Conservation (phyloP, 352 stramenopile genomes). For the Phytophthora brassicae region DNA sequence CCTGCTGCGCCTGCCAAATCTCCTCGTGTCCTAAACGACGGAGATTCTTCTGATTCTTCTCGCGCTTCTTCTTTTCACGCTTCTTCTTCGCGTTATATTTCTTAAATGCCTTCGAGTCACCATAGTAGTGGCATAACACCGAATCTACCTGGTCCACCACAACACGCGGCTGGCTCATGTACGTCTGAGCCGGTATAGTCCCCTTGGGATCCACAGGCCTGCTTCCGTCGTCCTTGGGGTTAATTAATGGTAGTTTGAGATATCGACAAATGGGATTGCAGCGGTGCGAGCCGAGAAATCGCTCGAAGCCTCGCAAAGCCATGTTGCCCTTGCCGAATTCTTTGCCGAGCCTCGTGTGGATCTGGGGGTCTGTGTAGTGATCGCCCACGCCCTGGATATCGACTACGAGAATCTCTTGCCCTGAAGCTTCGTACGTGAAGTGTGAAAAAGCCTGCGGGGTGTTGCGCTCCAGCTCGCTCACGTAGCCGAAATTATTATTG, state of each 20-base stretch:
- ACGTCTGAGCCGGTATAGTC: slow-evolving; percentile 67
- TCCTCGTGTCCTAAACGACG: slow-evolving; percentile 6
- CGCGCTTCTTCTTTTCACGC: slow-evolving; percentile 31
- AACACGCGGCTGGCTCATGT: slow-evolving; percentile 66
- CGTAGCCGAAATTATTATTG: slow-evolving; percentile 86
- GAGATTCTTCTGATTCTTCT: slow-evolving; percentile 27
- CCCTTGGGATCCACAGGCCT: slow-evolving; percentile 46
- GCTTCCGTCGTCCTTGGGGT: slow-evolving; percentile 55
- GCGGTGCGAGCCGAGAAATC: slow-evolving; percentile 73
- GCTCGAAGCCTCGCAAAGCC: slow-evolving; percentile 62
- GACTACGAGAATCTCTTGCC: slow-evolving; percentile 91
- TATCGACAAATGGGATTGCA: slow-evolving; percentile 86
- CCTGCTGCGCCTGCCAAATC: slow-evolving; percentile 22
- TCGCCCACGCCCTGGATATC: slow-evolving; percentile 95
- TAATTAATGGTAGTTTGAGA: slow-evolving; percentile 70
- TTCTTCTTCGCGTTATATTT: slow-evolving; percentile 59
- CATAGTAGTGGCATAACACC: slow-evolving; percentile 74
- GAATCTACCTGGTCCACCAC: slow-evolving; percentile 61
- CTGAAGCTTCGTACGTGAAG: slow-evolving; percentile 91
- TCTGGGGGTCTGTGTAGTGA: slow-evolving; percentile 96
- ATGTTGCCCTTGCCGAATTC: slow-evolving; percentile 87
- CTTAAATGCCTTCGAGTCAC: slow-evolving; percentile 70
- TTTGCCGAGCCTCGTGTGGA: slow-evolving; percentile 81
- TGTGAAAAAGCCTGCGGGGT: slow-evolving; percentile 90
- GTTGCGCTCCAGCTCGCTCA: slow-evolving; percentile 79